Evolutionary conservation across 345 rosid genomes (phyloP).

Genomic region (Heritiera fomes): DNA sequence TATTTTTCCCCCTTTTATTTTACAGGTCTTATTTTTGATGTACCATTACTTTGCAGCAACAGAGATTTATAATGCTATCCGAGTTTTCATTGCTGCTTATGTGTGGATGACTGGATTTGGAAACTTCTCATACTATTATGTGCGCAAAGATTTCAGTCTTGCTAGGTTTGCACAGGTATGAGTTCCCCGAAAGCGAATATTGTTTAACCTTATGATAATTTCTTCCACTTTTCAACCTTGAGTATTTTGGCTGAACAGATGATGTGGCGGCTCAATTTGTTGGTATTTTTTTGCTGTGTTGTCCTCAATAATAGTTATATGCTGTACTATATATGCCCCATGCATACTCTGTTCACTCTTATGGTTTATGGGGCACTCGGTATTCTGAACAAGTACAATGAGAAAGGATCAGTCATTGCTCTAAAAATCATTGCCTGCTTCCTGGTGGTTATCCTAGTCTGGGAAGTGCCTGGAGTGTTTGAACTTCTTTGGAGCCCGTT

Average conservation of each 20-base stretch:
- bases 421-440: conserved; percentile 72
- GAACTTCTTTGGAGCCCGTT: conserved; percentile 95
- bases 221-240: conserved; percentile 26
- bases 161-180: conserved; percentile 95
- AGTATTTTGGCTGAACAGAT: conserved; percentile 55
- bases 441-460: conserved; percentile 76
- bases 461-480: conserved; percentile 97
- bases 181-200: conserved; percentile 10
- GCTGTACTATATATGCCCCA: conserved; percentile 97
- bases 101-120: conserved; percentile 99
- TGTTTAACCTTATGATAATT: conserved; percentile 19
- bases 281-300: conserved; percentile 83
- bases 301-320: conserved; percentile 86
- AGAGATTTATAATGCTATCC: conserved; percentile 93
- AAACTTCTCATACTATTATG: conserved; percentile 93
- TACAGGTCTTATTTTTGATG: conserved; percentile 97
- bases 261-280: conserved; percentile 99
- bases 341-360: conserved; percentile 98
- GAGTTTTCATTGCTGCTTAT: conserved; percentile 92
- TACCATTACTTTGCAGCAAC: conserved; percentile 99
- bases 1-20: conserved; percentile 17
- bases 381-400: conserved; percentile 87
- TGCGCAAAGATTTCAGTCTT: conserved; percentile 97
- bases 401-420: conserved; percentile 75
- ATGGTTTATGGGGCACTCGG: conserved; percentile 98